Base-by-base conservation (phyloP, 2,329 filamentous ascomycete genomes). In the Phaeosphaeriaceae sp. region DNA sequence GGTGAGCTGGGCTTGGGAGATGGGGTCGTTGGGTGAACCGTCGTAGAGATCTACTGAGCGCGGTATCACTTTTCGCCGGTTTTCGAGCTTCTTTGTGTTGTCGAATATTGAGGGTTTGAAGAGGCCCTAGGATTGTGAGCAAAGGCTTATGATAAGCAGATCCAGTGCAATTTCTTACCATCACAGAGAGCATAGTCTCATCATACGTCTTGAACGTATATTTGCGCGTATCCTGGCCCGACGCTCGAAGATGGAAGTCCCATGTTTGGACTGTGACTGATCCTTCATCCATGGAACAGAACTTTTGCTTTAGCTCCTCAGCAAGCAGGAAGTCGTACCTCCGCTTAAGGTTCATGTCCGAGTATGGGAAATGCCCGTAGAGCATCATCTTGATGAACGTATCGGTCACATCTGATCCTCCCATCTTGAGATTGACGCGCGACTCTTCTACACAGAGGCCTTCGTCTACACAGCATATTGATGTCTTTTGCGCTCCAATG, bases 321-420 rank as follows among this genome's bases (percentile, higher is more conserved):
- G 94, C 94, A 22, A 99, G 84, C 40, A 98, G 80, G 67, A 94
- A 97, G 75, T 99, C 95, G 71, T 97, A 96, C 48, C 95, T 88
- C 53, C 93, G 86, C 76, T 88, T 89, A 25, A 99, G 83, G 73
- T 99, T 97, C 79, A 99, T 96, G 20, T 97, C 93, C 48, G 90
- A 86, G 75, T 99, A 99, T 5, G 96, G 94, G 69, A 99, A 97
- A 70, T 95, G 91, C 76, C 97, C 93, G 78, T 91, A 93, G 2
- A 99, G 86, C 90, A 98, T 93, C 94, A 98, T 98, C 80, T 95
- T 97, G 75, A 97, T 85, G 71, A 99, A 97, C 0, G 92, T 91
- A 69, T 97, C 92, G 0, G 95, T 98, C 40, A 98, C 91, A 76
- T 99, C 95, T 69, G 86, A 89, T 1, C 95, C 95, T 51, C 95